Percentiles rank a stretch among this genome's conserved stretches.
phyloP scores from a whole-genome alignment of 2,329 filamentous ascomycete species.

The Xylaria sp. region DNA sequence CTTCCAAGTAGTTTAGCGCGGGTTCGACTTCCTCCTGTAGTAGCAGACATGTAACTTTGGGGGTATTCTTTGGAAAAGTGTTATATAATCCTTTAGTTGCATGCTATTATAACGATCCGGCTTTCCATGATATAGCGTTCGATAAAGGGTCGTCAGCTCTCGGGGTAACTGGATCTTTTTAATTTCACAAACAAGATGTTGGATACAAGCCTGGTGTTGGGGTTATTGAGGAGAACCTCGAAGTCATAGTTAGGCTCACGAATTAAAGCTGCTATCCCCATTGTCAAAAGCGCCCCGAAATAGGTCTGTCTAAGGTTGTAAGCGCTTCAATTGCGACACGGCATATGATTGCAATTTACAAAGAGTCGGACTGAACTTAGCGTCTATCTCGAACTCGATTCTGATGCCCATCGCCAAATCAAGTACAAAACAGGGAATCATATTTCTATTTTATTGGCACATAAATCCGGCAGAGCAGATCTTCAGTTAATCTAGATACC shows the following conservation, averaged over 20 bases:
- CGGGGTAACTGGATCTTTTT: background rate
- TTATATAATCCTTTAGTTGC: no score
- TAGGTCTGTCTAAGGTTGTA: background rate
- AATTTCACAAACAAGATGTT: background rate
- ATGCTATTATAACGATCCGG: no score
- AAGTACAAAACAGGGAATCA: slow-evolving; percentile 11
- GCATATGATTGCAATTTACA: slow-evolving; percentile 1
- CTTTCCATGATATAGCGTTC: no score
- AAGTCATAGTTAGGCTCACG: no score
- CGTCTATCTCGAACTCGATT: slow-evolving; percentile 2
- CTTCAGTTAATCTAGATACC: background rate
- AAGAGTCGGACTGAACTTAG: slow-evolving; percentile 1
- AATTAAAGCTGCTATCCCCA: background rate
- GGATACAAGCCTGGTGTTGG: background rate
- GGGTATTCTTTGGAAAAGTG: no score
- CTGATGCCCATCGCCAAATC: slow-evolving; percentile 3
- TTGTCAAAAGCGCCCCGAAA: background rate
- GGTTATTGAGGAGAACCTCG: background rate
- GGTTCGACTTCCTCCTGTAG: no score
- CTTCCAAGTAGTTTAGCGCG: no score
- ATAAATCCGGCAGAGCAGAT: slow-evolving; percentile 1
- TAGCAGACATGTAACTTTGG: no score
- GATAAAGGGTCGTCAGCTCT: no score
- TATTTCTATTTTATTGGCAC: background rate
- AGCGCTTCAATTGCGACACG: background rate